These are phyloP conservation scores for Podila epicladia DNA, from an alignment of 192 early-diverging fungal genomes.

Conservation along the genomic window DNA sequence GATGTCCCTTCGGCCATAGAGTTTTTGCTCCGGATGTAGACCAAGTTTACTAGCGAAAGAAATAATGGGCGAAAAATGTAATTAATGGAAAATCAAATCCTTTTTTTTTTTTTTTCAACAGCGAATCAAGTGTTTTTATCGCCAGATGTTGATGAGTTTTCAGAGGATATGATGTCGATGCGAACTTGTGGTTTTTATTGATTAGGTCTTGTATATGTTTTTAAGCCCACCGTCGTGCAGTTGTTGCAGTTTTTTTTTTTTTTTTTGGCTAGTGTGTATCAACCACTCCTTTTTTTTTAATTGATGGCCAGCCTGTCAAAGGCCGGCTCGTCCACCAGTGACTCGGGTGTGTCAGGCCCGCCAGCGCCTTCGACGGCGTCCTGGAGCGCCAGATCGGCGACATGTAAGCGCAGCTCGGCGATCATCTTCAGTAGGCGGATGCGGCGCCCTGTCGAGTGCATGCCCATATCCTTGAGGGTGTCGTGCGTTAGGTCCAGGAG, in stretches of 20 bases:
- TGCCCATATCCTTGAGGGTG: conserved; percentile 82
- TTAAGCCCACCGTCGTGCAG: too few relatives aligned
- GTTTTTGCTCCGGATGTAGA: conserved; percentile 60
- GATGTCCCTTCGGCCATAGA: conserved; percentile 91
- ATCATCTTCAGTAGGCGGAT: conserved; percentile 68
- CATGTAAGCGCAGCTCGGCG: conserved; percentile 32
- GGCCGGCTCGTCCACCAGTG: background rate
- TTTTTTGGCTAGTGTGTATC: too few relatives aligned
- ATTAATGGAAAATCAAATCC: too few relatives aligned
- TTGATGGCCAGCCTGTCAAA: conserved; percentile 18
- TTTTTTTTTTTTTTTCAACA: too few relatives aligned
- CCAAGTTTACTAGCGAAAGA: background rate
- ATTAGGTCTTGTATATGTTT: too few relatives aligned
- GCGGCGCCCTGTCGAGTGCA: conserved; percentile 83
- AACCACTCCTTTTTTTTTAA: conserved; percentile 10
- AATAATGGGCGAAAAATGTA: background rate
- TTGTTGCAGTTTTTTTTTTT: too few relatives aligned
- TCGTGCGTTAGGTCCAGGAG: conserved; percentile 86
- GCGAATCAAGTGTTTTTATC: too few relatives aligned
- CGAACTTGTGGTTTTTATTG: too few relatives aligned
- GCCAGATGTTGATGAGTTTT: too few relatives aligned
- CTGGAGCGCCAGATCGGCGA: conserved; percentile 35
- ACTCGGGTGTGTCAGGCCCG: background rate
- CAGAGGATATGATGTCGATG: too few relatives aligned
- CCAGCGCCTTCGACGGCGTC: conserved; percentile 23